Conservation (phyloP, 2,329 filamentous ascomycete genomes). For the Cladosporium sp. region DNA sequence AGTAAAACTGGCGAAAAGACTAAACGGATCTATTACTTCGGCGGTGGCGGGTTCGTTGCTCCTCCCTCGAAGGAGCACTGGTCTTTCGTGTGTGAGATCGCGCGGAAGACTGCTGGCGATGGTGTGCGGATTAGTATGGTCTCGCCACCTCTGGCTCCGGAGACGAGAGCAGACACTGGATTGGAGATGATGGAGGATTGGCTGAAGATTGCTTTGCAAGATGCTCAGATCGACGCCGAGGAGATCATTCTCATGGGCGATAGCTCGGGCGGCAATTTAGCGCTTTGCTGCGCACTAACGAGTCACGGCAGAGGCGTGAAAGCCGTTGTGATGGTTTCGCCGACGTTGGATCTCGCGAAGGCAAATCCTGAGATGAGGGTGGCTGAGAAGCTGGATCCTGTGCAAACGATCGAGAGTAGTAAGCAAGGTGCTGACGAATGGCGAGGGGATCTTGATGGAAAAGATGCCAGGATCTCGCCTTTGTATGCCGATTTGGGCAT, state of each 20-base stretch:
- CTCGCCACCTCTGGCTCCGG: constrained; percentile 57
- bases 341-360: constrained; percentile 53
- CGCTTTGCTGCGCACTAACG: constrained; percentile 45
- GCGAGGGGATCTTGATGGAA: constrained; percentile 44
- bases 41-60: constrained; percentile 58
- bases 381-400: constrained; percentile 48
- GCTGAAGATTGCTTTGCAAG: constrained; percentile 42
- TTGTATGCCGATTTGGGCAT: constrained; percentile 42
- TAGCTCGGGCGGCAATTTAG: constrained; percentile 58
- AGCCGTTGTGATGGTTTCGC: constrained; percentile 50
- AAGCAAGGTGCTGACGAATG: constrained; percentile 47
- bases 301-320: constrained; percentile 35
- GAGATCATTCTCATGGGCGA: constrained; percentile 56
- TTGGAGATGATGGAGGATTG: constrained; percentile 48
- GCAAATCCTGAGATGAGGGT: constrained; percentile 48
- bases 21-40: constrained; percentile 56
- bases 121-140: constrained; percentile 47
- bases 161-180: constrained; percentile 51
- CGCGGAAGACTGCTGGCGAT: constrained; percentile 34
- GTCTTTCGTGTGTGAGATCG: constrained; percentile 52
- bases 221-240: constrained; percentile 36
- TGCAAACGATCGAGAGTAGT: constrained; percentile 48
- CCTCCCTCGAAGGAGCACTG: constrained; percentile 56
- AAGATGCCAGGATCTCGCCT: constrained; percentile 54
- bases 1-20: not conserved